Evolutionary conservation across 1,284 basidiomycete genomes (phyloP).

Genomic region (Chalciporus sp.): DNA sequence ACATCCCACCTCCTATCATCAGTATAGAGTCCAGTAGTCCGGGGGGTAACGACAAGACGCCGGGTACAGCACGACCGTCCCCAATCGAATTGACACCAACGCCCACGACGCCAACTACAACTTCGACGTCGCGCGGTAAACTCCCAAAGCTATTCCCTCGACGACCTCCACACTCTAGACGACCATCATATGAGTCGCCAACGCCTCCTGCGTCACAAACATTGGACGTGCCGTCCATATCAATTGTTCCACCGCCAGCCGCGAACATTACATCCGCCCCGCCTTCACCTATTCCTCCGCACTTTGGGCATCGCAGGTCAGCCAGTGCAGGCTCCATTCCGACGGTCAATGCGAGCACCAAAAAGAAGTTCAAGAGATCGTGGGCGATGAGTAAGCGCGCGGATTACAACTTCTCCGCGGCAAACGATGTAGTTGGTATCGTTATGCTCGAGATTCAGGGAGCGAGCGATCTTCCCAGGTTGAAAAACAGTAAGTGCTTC

Average conservation of each 20-base stretch:
- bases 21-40: conserved; percentile 21
- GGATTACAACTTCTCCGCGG: conserved; percentile 69
- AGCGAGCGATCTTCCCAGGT: conserved; percentile 82
- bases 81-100: conserved; percentile 14
- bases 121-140: conserved; percentile 20
- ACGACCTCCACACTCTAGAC: conserved; percentile 35
- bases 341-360: conserved; percentile 22
- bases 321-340: conserved; percentile 34
- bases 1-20: conserved; percentile 30
- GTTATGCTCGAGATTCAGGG: conserved; percentile 79
- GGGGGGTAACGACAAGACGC: conserved; percentile 16
- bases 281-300: conserved; percentile 22
- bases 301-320: conserved; percentile 33
- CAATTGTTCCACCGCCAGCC: conserved; percentile 7
- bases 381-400: conserved; percentile 37
- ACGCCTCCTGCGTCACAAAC: conserved; percentile 12
- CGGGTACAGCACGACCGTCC: conserved; percentile 29
- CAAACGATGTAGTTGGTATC: conserved; percentile 86
- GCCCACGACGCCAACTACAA: conserved; percentile 23
- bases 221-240: conserved; percentile 14
- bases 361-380: conserved; percentile 33
- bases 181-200: conserved; percentile 31
- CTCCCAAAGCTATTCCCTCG: conserved; percentile 43
- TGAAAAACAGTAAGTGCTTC: conserved; percentile 77
- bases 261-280: conserved; percentile 7